Percentiles rank a stretch among this genome's conserved stretches.
These are phyloP conservation scores for Suhomyces bokatorum DNA, from an alignment of 1,139 yeast species.

Conservation along the genomic window DNA sequence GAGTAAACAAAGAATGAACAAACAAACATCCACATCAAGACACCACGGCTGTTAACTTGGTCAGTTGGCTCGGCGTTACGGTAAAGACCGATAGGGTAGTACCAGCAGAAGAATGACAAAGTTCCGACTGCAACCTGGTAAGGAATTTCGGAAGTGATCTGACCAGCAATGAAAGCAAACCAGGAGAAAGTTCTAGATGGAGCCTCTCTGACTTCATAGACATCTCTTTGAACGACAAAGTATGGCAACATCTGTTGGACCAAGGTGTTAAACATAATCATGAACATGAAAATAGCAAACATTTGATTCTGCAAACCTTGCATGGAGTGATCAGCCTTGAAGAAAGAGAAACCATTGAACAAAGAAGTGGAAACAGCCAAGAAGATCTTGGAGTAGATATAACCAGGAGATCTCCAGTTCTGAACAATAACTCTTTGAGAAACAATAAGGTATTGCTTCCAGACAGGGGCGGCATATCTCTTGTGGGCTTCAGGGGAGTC, in stretches of 20 bases:
- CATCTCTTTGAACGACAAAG: slow-evolving; percentile 68
- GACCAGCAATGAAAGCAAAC: slow-evolving; percentile 44
- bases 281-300: slow-evolving; percentile 57
- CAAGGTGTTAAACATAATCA: slow-evolving; percentile 50
- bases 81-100: slow-evolving; percentile 44
- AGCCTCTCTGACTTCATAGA: slow-evolving; percentile 69
- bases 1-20: slow-evolving; percentile 58
- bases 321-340: slow-evolving; percentile 58
- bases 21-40: slow-evolving; percentile 60
- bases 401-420: slow-evolving; percentile 75
- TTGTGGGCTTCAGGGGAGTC: slow-evolving; percentile 24
- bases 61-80: slow-evolving; percentile 33
- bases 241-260: slow-evolving; percentile 75
- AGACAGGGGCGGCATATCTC: slow-evolving; percentile 47
- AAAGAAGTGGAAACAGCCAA: slow-evolving; percentile 52
- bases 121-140: slow-evolving; percentile 38
- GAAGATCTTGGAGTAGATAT: slow-evolving; percentile 65
- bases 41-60: slow-evolving; percentile 53
- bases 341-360: slow-evolving; percentile 76
- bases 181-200: slow-evolving; percentile 61
- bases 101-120: slow-evolving; percentile 40
- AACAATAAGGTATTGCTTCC: slow-evolving; percentile 53
- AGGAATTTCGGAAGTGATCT: slow-evolving; percentile 39
- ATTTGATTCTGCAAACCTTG: slow-evolving; percentile 64
- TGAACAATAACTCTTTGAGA: slow-evolving; percentile 58